Percentiles rank a stretch among this genome's conserved stretches.
phyloP scores from a whole-genome alignment of 2,329 filamentous ascomycete species.

The Chrysoporthe austroafricana region DNA sequence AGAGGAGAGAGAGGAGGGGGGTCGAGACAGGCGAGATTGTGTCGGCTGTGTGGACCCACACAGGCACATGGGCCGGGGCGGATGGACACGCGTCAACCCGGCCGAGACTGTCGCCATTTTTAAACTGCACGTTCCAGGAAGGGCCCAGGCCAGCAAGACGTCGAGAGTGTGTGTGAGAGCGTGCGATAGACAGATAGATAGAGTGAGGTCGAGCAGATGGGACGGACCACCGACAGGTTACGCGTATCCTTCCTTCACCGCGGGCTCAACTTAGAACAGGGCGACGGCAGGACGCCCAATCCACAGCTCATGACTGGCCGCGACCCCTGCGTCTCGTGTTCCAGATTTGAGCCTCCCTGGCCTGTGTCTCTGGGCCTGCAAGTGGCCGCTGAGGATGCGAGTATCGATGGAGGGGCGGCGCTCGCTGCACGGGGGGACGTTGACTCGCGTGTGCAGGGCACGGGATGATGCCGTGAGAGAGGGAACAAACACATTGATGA shows the following conservation, averaged over 20 bases:
- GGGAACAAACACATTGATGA: no score
- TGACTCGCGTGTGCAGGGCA: background rate
- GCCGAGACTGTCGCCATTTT: background rate
- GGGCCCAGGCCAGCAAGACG: background rate
- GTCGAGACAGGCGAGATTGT: background rate
- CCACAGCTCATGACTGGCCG: background rate
- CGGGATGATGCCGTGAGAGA: no score
- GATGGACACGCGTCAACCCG: background rate
- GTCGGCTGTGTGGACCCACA: constrained; percentile 3
- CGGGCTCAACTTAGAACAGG: no score
- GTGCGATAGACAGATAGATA: no score
- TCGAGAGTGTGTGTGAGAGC: background rate
- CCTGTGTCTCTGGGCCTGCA: constrained; percentile 1
- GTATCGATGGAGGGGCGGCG: background rate
- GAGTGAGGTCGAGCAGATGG: no score
- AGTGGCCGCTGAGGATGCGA: background rate
- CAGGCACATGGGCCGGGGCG: background rate
- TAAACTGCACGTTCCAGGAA: background rate
- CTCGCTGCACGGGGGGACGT: background rate
- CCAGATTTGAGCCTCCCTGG: constrained; percentile 2
- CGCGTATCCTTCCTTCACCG: no score
- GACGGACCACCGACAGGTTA: no score
- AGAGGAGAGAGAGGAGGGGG: background rate
- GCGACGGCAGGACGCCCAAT: no score
- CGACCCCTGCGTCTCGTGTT: background rate